Conservation (phyloP, 2,329 filamentous ascomycete genomes). For the Lachnellula arida region DNA sequence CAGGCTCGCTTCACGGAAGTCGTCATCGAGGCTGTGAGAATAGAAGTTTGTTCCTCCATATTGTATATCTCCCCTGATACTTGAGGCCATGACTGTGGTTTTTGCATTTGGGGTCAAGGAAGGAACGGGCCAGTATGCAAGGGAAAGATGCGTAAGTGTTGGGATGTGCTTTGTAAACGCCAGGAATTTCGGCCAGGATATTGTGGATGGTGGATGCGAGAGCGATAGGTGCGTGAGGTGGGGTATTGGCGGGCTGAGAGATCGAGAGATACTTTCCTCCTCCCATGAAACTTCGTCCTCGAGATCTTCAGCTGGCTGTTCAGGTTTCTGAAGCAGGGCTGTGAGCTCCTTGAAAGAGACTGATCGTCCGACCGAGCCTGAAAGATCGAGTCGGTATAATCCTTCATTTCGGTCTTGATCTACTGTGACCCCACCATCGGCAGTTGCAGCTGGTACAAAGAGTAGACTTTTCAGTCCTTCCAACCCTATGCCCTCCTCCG, state of each 20-base stretch:
- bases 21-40: constrained; percentile 52
- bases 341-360: constrained; percentile 49
- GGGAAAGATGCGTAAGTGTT: constrained; percentile 54
- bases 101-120: constrained; percentile 52
- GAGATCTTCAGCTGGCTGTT: constrained; percentile 3
- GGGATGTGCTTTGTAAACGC: constrained; percentile 47
- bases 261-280: constrained; percentile 23
- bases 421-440: constrained; percentile 20
- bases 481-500: constrained; percentile 44
- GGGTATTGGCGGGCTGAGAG: constrained; percentile 37
- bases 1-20: constrained; percentile 55
- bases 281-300: constrained; percentile 24
- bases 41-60: constrained; percentile 54
- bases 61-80: constrained; percentile 39
- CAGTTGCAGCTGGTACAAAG: constrained; percentile 31
- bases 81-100: constrained; percentile 42
- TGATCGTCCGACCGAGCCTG: constrained; percentile 46
- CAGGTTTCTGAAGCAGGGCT: constrained; percentile 38
- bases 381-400: constrained; percentile 50
- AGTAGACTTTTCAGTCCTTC: constrained; percentile 48
- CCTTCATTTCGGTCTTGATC: constrained; percentile 38
- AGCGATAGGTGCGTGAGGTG: constrained; percentile 58
- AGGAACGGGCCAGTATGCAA: constrained; percentile 59
- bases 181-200: constrained; percentile 57
- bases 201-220: constrained; percentile 35